Evolutionary conservation across 2,329 filamentous ascomycete genomes (phyloP).

Genomic region (Botrytis medusae): DNA sequence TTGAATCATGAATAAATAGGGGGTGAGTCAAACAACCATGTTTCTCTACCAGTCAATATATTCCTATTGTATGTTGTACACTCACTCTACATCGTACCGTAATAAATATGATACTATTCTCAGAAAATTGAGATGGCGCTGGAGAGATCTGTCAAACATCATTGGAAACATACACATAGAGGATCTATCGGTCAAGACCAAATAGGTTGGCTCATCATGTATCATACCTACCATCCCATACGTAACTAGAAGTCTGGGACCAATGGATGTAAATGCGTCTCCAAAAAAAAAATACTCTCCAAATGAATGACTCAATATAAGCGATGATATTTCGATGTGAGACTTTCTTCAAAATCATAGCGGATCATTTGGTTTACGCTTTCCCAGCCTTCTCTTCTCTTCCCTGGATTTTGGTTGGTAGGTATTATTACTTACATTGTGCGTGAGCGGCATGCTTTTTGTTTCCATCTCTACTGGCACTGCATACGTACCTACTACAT

Average conservation of each 20-base stretch:
- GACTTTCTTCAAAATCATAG: not conserved
- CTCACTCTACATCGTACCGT: no score
- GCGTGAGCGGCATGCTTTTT: not conserved
- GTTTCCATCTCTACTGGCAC: not conserved
- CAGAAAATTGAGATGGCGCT: conserved; percentile 9
- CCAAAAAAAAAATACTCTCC: not conserved
- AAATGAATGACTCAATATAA: not conserved
- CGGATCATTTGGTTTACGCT: not conserved
- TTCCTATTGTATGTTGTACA: not conserved
- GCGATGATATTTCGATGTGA: not conserved
- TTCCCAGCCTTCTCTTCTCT: conserved; percentile 3
- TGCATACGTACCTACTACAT: not conserved
- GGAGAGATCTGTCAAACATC: conserved; percentile 5
- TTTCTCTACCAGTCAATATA: not conserved
- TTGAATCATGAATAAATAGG: not conserved
- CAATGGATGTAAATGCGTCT: not conserved
- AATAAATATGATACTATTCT: not conserved
- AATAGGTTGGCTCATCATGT: not conserved
- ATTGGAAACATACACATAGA: not conserved
- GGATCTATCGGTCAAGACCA: not conserved
- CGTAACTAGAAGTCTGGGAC: not conserved
- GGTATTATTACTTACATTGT: not conserved
- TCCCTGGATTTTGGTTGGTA: not conserved
- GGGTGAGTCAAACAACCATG: not conserved
- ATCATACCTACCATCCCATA: not conserved